These are phyloP conservation scores for Puya raimondii DNA, from an alignment of 176 grass and related monocot species.

Conservation along the genomic window DNA sequence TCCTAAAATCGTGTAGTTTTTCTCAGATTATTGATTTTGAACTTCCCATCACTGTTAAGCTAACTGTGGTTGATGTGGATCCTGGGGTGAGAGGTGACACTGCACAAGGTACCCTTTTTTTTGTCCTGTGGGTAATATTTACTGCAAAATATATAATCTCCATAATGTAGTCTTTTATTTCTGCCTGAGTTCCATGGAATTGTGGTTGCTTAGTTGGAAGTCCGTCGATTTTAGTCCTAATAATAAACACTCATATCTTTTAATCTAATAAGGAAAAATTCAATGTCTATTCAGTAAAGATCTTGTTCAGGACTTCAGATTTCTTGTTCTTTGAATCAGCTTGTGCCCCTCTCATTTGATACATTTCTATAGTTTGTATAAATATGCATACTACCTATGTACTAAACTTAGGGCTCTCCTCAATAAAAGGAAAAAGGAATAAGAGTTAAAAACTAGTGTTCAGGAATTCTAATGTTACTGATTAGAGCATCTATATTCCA, in stretches of 20 bases:
- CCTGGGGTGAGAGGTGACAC: constrained; percentile 58
- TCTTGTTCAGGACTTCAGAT: neutral
- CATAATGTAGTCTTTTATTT: too few relatives aligned
- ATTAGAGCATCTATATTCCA: constrained; percentile 26
- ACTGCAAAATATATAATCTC: neutral
- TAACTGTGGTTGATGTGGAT: constrained; percentile 69
- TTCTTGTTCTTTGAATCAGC: neutral
- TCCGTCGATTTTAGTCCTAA: too few relatives aligned
- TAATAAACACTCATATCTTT: too few relatives aligned
- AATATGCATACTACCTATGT: neutral
- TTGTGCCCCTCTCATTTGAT: neutral
- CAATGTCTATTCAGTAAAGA: neutral
- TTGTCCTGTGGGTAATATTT: constrained; percentile 9
- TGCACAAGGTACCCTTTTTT: constrained; percentile 43
- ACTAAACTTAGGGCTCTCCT: neutral
- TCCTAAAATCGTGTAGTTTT: neutral
- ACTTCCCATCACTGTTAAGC: constrained; percentile 62
- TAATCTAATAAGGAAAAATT: neutral
- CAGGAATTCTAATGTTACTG: neutral
- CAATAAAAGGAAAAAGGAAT: neutral
- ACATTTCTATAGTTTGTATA: neutral
- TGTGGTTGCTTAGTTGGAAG: too few relatives aligned
- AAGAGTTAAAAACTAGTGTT: neutral
- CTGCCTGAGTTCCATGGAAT: neutral
- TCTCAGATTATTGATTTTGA: constrained; percentile 88